Conservation (phyloP, 2,329 filamentous ascomycete genomes). For the Aschersonia sp. region DNA sequence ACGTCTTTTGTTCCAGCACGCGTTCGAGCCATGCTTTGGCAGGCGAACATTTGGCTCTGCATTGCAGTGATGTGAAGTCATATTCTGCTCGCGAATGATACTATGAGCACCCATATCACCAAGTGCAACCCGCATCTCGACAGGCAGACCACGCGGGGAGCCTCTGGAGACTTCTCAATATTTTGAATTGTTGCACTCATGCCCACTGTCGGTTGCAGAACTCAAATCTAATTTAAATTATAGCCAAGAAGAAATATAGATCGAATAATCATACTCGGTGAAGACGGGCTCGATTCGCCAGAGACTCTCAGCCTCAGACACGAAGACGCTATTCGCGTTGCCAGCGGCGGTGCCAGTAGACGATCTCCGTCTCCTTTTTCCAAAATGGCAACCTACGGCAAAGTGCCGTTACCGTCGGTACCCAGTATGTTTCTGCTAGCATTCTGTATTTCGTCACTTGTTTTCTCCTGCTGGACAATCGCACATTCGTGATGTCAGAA, state of each 20-base stretch:
- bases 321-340: conserved; percentile 39
- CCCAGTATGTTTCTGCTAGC: conserved; percentile 52
- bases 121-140: no score
- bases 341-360: conserved; percentile 36
- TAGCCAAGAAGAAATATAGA: conserved; percentile 40
- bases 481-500: no score
- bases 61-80: no score
- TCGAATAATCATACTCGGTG: conserved; percentile 38
- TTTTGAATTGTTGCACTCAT: no score
- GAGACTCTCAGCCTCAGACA: conserved; percentile 41
- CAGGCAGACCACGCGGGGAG: no score
- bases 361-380: conserved; percentile 38
- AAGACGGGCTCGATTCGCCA: conserved; percentile 40
- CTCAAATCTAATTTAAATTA: neutral
- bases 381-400: conserved; percentile 48
- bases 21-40: no score
- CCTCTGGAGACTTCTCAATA: no score
- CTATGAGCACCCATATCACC: no score
- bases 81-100: no score
- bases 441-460: neutral
- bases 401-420: conserved; percentile 60
- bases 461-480: neutral
- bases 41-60: no score
- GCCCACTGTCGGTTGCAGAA: no score
- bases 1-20: conserved; percentile 8